Percentiles rank a stretch among this genome's conserved stretches.
Conservation (phyloP, 352 stramenopile species). For the Globisporangium apiculatum region DNA sequence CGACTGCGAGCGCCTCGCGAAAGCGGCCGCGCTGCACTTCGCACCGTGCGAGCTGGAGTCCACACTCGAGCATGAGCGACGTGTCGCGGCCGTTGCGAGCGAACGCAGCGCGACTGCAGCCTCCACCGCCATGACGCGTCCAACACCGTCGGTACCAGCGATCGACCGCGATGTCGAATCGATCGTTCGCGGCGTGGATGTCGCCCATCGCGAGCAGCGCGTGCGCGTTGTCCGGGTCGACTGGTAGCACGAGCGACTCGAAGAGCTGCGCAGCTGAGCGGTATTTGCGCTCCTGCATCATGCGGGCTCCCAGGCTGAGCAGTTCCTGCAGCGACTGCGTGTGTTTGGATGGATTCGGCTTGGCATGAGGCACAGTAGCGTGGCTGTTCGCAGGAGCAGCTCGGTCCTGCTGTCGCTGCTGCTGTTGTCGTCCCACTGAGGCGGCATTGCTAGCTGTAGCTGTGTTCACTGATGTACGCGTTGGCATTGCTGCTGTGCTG, state of each 20-base stretch:
- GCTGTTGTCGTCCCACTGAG: neutral
- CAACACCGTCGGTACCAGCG: constrained; percentile 44
- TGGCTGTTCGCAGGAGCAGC: neutral
- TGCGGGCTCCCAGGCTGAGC: constrained; percentile 29
- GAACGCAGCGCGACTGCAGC: neutral
- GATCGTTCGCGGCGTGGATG: constrained; percentile 37
- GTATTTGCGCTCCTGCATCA: constrained; percentile 43
- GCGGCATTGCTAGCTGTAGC: no score
- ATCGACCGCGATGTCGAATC: constrained; percentile 26
- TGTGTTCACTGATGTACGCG: no score
- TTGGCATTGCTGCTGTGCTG: no score
- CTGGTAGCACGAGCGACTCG: constrained; percentile 28
- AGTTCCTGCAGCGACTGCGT: neutral
- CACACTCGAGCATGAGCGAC: constrained; percentile 25
- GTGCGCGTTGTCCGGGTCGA: constrained; percentile 31
- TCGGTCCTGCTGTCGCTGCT: neutral
- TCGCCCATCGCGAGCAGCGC: constrained; percentile 46
- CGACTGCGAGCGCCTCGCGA: constrained; percentile 20
- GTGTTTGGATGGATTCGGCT: neutral
- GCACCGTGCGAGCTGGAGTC: constrained; percentile 38
- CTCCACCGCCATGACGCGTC: constrained; percentile 12
- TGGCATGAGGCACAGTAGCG: neutral
- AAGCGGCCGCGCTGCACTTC: constrained; percentile 27
- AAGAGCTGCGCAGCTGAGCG: constrained; percentile 40
- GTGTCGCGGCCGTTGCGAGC: neutral